A percentile compares a stretch with the other conserved stretches of the same genome.
Evolutionary conservation across 192 early-diverging fungal genomes (phyloP).

Genomic region (Chytriomyces sp.): DNA sequence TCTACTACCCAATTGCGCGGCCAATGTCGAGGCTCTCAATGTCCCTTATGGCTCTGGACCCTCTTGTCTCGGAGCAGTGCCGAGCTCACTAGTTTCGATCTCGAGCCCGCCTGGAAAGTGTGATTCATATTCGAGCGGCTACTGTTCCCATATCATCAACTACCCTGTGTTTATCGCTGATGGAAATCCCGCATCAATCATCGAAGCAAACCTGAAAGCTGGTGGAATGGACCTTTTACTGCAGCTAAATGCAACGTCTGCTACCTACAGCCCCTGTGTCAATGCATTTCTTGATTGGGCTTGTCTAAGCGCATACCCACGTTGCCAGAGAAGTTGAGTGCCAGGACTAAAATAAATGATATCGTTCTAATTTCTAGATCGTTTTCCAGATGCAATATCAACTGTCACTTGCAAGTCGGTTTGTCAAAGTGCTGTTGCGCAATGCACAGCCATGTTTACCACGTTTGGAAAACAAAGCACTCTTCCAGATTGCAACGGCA

Average conservation of each 20-base stretch:
- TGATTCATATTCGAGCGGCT: background rate
- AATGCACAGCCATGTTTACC: background rate
- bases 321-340: background rate
- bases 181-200: background rate
- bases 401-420: background rate
- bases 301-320: slow-evolving; percentile 11
- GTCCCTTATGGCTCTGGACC: background rate
- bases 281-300: slow-evolving; percentile 3
- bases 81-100: background rate
- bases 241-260: background rate
- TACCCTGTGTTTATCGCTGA: background rate
- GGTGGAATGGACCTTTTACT: slow-evolving; percentile 6
- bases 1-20: background rate
- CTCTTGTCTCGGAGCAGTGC: background rate
- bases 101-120: background rate
- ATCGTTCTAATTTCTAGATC: background rate
- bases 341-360: background rate
- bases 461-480: slow-evolving; percentile 14
- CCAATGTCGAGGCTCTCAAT: background rate
- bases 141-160: slow-evolving; percentile 1
- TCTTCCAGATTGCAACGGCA: background rate
- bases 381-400: background rate
- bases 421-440: background rate
- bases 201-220: background rate
- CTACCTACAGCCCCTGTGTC: background rate